Evolutionary conservation across 108 stramenopile genomes (phyloP).

Genomic region (Phaeodactylum tricornutum): DNA sequence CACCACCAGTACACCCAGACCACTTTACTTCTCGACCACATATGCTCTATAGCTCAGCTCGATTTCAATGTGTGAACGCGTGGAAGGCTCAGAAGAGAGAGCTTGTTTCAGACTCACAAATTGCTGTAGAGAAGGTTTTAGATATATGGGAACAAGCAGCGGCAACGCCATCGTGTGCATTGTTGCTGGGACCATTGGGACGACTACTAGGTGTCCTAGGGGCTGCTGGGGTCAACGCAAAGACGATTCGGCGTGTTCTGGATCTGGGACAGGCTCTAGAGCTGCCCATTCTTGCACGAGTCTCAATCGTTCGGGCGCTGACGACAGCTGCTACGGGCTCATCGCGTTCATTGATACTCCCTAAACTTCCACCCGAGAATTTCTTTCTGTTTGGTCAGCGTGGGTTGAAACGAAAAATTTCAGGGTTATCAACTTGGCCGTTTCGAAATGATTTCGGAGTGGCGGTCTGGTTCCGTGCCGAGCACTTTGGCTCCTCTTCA

Average conservation of each 20-base stretch:
- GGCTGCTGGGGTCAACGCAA: slow-evolving; percentile 28
- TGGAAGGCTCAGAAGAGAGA: neutral
- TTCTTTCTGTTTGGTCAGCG: slow-evolving; percentile 52
- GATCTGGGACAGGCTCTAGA: slow-evolving; percentile 7
- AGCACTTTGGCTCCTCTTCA: slow-evolving; percentile 22
- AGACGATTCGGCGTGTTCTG: slow-evolving; percentile 32
- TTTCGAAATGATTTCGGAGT: slow-evolving; percentile 70
- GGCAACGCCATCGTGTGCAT: slow-evolving; percentile 9
- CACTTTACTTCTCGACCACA: neutral
- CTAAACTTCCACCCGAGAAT: slow-evolving; percentile 35
- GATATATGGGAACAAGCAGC: neutral
- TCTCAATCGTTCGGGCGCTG: slow-evolving; percentile 39
- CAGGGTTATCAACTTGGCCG: slow-evolving; percentile 48
- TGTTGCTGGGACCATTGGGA: slow-evolving; percentile 28
- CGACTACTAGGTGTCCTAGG: slow-evolving; percentile 45
- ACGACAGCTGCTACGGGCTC: slow-evolving; percentile 42
- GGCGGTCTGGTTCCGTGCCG: slow-evolving; percentile 73
- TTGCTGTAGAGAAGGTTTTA: neutral
- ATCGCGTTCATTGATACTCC: slow-evolving; percentile 28
- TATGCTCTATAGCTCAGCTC: neutral
- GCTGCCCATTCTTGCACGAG: slow-evolving; percentile 13
- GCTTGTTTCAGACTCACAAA: neutral
- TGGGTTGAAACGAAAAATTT: slow-evolving; percentile 25
- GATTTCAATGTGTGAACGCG: slow-evolving; percentile 1
- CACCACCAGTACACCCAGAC: neutral